phyloP scores from a whole-genome alignment of 2,329 filamentous ascomycete species.

The Emergomyces pasteurianus region DNA sequence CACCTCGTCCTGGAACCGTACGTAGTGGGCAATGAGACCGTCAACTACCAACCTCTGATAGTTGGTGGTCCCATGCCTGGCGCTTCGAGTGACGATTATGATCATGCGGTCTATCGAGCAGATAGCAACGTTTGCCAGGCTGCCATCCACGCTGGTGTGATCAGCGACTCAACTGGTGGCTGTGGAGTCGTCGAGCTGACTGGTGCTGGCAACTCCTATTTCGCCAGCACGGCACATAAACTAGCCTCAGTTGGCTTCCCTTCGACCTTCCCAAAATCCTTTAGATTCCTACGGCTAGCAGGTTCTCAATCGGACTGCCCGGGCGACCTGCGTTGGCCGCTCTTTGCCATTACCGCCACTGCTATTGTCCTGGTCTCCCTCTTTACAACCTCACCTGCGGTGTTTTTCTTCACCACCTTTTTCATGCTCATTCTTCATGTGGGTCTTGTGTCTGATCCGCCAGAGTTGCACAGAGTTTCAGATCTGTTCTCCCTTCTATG shows the following conservation, averaged over 20 bases:
- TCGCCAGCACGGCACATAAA: conserved; percentile 54
- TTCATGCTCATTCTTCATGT: conserved; percentile 79
- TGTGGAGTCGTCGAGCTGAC: conserved; percentile 70
- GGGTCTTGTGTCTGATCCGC: conserved; percentile 79
- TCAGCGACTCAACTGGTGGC: conserved; percentile 59
- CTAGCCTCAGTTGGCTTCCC: conserved; percentile 69
- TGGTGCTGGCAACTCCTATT: conserved; percentile 54
- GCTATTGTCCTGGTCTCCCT: conserved; percentile 70
- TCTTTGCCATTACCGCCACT: conserved; percentile 67
- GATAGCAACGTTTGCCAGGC: conserved; percentile 81
- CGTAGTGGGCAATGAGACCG: conserved; percentile 39
- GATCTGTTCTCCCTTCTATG: conserved; percentile 65
- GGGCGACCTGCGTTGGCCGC: conserved; percentile 68
- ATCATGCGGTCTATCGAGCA: conserved; percentile 59
- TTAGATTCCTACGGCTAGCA: conserved; percentile 56
- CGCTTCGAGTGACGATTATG: conserved; percentile 14
- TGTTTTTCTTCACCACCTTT: conserved; percentile 81
- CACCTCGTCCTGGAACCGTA: conserved; percentile 39
- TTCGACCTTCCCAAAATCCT: conserved; percentile 81
- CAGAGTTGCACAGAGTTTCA: conserved; percentile 53
- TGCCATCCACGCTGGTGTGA: conserved; percentile 71
- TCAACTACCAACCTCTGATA: conserved; percentile 41
- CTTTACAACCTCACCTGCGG: conserved; percentile 62
- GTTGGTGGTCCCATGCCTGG: conserved; percentile 37
- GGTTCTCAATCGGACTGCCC: conserved; percentile 48